Conservation (phyloP, 352 stramenopile species). For the Globisporangium alternatum region DNA sequence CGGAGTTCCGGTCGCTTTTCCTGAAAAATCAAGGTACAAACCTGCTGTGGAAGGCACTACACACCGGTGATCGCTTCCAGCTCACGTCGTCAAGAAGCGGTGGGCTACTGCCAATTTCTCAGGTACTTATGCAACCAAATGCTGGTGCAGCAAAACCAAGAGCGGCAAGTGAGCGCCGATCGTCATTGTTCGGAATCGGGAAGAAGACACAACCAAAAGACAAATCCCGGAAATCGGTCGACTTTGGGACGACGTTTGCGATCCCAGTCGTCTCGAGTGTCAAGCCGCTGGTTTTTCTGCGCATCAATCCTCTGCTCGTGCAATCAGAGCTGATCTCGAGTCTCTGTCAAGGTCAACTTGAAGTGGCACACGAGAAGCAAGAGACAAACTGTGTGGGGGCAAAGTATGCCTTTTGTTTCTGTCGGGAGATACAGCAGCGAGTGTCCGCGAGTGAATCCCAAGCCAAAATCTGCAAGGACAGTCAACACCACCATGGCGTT, state of each 20-base stretch:
- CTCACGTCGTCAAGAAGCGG: background rate
- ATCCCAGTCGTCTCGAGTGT: constrained; percentile 15
- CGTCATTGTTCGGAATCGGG: constrained; percentile 32
- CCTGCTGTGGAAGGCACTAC: constrained; percentile 50
- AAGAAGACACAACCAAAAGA: constrained; percentile 19
- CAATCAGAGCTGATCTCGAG: constrained; percentile 12
- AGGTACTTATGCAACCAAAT: constrained; percentile 11
- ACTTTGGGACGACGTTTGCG: constrained; percentile 30
- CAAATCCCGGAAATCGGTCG: constrained; percentile 22
- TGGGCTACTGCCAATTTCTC: constrained; percentile 9
- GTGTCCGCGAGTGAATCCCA: background rate
- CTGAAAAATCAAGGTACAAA: constrained; percentile 35
- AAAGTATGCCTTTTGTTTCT: constrained; percentile 19
- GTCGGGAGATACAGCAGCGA: background rate
- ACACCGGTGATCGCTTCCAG: constrained; percentile 24
- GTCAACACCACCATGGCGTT: background rate
- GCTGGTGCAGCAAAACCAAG: background rate
- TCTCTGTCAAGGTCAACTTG: constrained; percentile 10
- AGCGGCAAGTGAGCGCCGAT: constrained; percentile 17
- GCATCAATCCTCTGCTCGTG: constrained; percentile 16
- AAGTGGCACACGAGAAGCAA: constrained; percentile 5
- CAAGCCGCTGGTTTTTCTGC: constrained; percentile 20
- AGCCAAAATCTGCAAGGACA: background rate
- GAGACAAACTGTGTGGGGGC: constrained; percentile 15
- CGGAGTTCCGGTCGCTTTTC: constrained; percentile 41